phyloP scores from a whole-genome alignment of 2,329 filamentous ascomycete genomes.

The Fusarium proliferatum region DNA sequence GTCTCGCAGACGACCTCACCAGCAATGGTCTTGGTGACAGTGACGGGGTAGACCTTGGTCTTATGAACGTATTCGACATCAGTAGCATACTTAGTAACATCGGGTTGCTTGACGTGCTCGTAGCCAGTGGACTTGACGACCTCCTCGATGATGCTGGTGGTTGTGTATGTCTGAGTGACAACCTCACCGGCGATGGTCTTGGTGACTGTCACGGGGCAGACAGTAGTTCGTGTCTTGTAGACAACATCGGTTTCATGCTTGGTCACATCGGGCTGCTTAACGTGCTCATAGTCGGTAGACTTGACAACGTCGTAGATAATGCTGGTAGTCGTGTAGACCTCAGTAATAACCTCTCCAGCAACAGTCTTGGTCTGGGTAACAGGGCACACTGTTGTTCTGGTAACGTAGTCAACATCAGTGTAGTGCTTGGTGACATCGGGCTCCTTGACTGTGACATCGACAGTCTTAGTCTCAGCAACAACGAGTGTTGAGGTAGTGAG shows the following conservation, averaged over 20 bases:
- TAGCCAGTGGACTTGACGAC: conserved; percentile 49
- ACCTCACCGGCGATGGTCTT: conserved; percentile 55
- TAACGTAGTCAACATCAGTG: conserved; percentile 52
- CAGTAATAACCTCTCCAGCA: conserved; percentile 40
- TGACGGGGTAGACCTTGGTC: conserved; percentile 58
- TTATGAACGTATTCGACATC: conserved; percentile 55
- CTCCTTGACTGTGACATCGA: conserved; percentile 51
- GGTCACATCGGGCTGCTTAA: conserved; percentile 52
- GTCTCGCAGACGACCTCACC: conserved; percentile 54
- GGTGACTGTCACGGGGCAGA: conserved; percentile 47
- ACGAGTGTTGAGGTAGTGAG: conserved; percentile 58
- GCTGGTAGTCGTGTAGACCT: conserved; percentile 47
- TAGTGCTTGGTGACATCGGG: conserved; percentile 50
- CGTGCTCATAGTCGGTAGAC: conserved; percentile 48
- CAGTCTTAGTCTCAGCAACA: conserved; percentile 54
- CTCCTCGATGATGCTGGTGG: conserved; percentile 46
- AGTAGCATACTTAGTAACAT: conserved; percentile 48
- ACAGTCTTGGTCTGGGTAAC: conserved; percentile 53
- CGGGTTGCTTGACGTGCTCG: conserved; percentile 53
- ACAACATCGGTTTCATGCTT: conserved; percentile 49
- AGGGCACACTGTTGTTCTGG: conserved; percentile 58
- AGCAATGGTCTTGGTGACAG: conserved; percentile 50
- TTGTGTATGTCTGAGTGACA: conserved; percentile 52
- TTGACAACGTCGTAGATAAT: conserved; percentile 42
- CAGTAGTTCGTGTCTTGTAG: conserved; percentile 57